Percentiles rank a stretch among this genome's conserved stretches.
phyloP scores from a whole-genome alignment of 306 rosid genomes.

The Ochetophila trinervis region DNA sequence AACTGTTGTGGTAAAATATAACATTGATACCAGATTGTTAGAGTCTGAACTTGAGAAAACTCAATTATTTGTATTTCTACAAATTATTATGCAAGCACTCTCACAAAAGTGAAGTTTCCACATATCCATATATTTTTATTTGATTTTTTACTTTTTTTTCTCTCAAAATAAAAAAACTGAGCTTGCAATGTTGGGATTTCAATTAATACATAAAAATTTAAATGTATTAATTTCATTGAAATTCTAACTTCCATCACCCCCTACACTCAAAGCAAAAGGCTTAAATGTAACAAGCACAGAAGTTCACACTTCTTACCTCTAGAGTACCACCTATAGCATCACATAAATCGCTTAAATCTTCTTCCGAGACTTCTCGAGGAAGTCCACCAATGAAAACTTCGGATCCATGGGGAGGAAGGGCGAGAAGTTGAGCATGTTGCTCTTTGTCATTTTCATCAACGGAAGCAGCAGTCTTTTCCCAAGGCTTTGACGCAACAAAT shows the following conservation, averaged over 20 bases:
- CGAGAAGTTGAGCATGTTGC: constrained; percentile 78
- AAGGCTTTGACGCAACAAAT: background rate
- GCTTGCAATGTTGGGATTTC: too few species aligned
- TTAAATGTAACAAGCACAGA: constrained; percentile 8
- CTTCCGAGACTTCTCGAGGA: constrained; percentile 76
- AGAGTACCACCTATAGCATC: constrained; percentile 72
- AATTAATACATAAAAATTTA: too few species aligned
- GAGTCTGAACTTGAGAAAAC: too few species aligned
- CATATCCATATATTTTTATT: too few species aligned
- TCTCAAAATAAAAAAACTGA: too few species aligned
- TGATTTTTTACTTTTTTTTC: too few species aligned
- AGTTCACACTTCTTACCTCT: constrained; percentile 55
- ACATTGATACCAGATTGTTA: too few species aligned
- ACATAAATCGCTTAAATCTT: constrained; percentile 78
- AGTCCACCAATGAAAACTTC: constrained; percentile 97
- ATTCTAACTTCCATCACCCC: background rate
- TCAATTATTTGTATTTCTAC: too few species aligned
- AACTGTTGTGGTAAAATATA: too few species aligned
- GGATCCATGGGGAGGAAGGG: constrained; percentile 94
- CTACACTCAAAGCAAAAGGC: background rate
- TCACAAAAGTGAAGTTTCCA: too few species aligned
- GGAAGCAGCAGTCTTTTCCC: constrained; percentile 18
- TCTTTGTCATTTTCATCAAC: constrained; percentile 57
- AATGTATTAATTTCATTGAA: constrained; percentile 14
- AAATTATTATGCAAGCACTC: too few species aligned